A percentile compares a stretch with the other conserved stretches of the same genome.
Evolutionary conservation across 202 grass and related monocot species (phyloP).

Genomic region (Brachypodium distachyon): DNA sequence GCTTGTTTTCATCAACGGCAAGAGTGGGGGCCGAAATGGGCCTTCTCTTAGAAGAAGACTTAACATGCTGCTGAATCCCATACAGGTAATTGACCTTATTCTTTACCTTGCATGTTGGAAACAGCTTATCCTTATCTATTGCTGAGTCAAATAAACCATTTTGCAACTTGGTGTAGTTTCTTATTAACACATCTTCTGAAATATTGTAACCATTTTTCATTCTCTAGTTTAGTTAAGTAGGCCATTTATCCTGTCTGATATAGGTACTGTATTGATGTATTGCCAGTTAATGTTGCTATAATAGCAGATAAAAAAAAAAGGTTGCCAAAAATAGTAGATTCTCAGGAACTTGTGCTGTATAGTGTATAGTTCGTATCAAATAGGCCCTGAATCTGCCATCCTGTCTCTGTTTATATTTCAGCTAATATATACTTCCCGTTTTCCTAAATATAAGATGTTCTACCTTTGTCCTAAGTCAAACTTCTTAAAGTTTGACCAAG

Average conservation of each 20-base stretch:
- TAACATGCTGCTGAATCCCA: conserved; percentile 75
- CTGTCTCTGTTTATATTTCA: neutral
- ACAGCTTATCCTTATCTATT: neutral
- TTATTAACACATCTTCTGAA: neutral
- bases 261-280: neutral
- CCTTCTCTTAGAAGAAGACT: conserved; percentile 78
- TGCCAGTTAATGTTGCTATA: neutral
- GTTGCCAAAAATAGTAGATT: no score
- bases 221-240: neutral
- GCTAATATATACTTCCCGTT: neutral
- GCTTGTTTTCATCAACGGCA: conserved; percentile 91
- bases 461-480: no score
- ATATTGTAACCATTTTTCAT: neutral
- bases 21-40: conserved; percentile 72
- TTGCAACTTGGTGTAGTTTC: neutral
- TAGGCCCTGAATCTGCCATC: neutral
- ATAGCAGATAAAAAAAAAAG: no score
- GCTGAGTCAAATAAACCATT: neutral
- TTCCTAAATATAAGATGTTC: no score
- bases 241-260: neutral
- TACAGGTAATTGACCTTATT: conserved; percentile 55
- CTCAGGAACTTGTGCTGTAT: no score
- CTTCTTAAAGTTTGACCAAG: no score
- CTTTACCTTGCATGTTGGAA: neutral
- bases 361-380: neutral